Base-by-base conservation (phyloP, 73 alveolate genomes). In the Paramecium tetraurelia region DNA sequence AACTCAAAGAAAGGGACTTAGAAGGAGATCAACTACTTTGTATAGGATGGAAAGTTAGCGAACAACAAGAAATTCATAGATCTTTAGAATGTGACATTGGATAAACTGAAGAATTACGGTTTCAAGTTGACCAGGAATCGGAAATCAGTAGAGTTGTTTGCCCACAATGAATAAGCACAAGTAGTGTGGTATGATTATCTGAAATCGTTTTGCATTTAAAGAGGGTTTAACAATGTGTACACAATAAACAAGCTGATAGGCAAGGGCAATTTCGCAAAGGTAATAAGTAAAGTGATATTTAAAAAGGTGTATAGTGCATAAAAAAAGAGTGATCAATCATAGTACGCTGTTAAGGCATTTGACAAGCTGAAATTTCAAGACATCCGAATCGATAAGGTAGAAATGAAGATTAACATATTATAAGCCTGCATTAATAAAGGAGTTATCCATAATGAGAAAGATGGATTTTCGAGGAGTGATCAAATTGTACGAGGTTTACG, bases 381-480 rank as follows among this genome's bases (percentile, higher is more conserved):
- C 48, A 89, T 89, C 5, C 68, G 75, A 33, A 53, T 89, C 8
- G 94, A 89, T 46, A 89, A 83, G 90, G 90, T 75, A 75, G 38
- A 38, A 38, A 75, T 38, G 87, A 75, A 29, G 38, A 38, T 38
- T 29, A 11, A 68, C 53, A 68, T 68, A 53, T 53, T 53, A 63
- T 31, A 63, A 75, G 85, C 93, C 94, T 18, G 94, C 94, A 18
- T 46, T 89, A 27, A 50, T 89, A 27, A 89, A 89, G 57, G 94
- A 89, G 75, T 43, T 89, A 21, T 89, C 94, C 2, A 89, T 89
- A 31, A 70, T 89, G 88, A 77, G 94, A 29, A 89, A 71, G 43
- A 89, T 89, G 94, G 88, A 89, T 70, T 83, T 70, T 29, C 76
- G 85, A 27, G 94, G 94, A 31, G 94, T 89, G 48, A 89, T 89